Evolutionary conservation across 176 grass and related monocot species (phyloP).

Genomic region (Avena eriantha): DNA sequence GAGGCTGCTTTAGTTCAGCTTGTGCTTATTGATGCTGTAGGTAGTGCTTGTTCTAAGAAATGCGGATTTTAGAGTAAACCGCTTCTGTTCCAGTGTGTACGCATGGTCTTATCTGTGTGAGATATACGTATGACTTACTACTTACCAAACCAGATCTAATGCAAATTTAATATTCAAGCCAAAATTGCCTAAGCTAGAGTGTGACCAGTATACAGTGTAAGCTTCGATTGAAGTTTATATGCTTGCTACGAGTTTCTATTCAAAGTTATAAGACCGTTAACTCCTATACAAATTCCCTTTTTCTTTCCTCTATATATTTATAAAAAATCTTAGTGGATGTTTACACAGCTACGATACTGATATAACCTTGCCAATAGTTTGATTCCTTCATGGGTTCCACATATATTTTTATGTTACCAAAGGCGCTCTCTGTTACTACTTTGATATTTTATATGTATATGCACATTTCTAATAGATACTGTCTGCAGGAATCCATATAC

Average conservation of each 20-base stretch:
- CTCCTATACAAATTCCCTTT: neutral
- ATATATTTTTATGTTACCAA: too few relatives aligned
- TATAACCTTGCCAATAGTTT: neutral
- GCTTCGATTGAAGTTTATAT: neutral
- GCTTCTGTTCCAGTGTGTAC: neutral
- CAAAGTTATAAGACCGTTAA: neutral
- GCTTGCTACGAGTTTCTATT: neutral
- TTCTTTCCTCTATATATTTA: too few relatives aligned
- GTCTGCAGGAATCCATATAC: too few relatives aligned
- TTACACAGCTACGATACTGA: neutral
- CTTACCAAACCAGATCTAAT: neutral
- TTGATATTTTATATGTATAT: too few relatives aligned
- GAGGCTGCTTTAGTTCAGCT: neutral
- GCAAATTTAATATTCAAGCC: neutral
- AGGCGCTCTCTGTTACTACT: too few relatives aligned
- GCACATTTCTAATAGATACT: too few relatives aligned
- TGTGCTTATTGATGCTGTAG: neutral
- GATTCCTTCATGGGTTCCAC: too few relatives aligned
- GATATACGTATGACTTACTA: neutral
- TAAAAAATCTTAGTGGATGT: neutral
- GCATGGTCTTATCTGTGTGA: neutral
- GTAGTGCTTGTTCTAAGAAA: neutral
- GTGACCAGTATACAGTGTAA: neutral
- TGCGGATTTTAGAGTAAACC: neutral
- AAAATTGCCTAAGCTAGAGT: neutral